Percentiles rank a stretch among this genome's conserved stretches.
Evolutionary conservation across 129 eudicot genomes (phyloP).

Genomic region (Saposhnikovia divaricata): DNA sequence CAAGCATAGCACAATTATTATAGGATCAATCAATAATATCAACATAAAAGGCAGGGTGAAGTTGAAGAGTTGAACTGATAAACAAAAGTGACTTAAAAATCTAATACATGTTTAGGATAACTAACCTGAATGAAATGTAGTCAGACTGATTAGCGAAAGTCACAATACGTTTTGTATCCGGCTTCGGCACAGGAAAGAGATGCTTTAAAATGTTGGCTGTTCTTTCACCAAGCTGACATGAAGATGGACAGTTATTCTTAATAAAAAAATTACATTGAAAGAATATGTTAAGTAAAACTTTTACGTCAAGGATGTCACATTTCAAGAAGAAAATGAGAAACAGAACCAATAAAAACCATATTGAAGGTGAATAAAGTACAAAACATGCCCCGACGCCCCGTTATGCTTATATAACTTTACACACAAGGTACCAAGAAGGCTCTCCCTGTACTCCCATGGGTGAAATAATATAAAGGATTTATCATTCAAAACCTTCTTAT

Average conservation of each 20-base stretch:
- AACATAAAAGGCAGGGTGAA: neutral
- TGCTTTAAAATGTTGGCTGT: slow-evolving; percentile 87
- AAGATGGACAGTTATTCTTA: slow-evolving; percentile 3
- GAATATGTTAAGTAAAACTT: neutral
- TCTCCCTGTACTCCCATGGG: neutral
- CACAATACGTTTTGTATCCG: slow-evolving; percentile 87
- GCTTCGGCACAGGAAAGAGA: slow-evolving; percentile 93
- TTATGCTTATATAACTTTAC: neutral
- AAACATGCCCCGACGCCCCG: neutral
- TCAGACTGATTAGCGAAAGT: slow-evolving; percentile 92
- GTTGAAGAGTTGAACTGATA: neutral
- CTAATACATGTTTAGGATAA: neutral
- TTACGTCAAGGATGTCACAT: neutral
- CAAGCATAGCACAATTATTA: neutral
- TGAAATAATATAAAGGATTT: neutral
- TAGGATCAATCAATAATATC: neutral
- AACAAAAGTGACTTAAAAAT: neutral
- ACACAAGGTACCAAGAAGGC: neutral
- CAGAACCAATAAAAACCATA: neutral
- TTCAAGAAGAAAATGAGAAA: neutral
- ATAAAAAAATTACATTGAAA: neutral
- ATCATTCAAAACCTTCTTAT: neutral
- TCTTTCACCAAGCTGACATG: slow-evolving; percentile 73
- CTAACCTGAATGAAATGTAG: slow-evolving; percentile 88
- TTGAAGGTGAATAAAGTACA: neutral